phyloP scores from a whole-genome alignment of 306 rosid genomes.

The Corylus avellana region DNA sequence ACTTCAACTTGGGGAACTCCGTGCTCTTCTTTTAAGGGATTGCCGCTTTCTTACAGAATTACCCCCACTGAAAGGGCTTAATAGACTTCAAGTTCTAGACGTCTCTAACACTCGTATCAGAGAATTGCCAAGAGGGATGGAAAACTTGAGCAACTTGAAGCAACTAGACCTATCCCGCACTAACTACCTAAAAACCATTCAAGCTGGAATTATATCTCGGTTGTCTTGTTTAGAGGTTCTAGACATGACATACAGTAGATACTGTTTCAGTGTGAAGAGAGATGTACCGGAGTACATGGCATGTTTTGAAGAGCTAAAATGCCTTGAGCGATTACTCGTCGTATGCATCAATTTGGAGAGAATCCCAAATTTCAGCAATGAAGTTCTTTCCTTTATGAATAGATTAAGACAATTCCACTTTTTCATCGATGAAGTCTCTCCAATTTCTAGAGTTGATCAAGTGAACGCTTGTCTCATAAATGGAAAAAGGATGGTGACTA shows the following conservation, averaged over 20 bases:
- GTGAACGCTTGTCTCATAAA: too few relatives aligned
- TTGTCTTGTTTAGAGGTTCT: slow-evolving; percentile 22
- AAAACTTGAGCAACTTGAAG: slow-evolving; percentile 16
- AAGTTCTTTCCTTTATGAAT: background rate
- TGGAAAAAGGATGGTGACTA: slow-evolving; percentile 5
- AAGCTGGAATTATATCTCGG: slow-evolving; percentile 9
- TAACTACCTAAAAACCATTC: slow-evolving; percentile 7
- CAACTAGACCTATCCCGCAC: slow-evolving; percentile 21
- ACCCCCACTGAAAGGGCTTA: slow-evolving; percentile 11
- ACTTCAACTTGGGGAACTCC: slow-evolving; percentile 9
- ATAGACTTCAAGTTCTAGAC: slow-evolving; percentile 22
- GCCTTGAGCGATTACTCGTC: slow-evolving; percentile 1
- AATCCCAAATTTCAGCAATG: slow-evolving; percentile 4
- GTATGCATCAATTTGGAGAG: slow-evolving; percentile 7
- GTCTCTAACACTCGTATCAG: slow-evolving; percentile 9
- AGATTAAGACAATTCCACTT: slow-evolving; percentile 20
- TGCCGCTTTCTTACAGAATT: too few relatives aligned
- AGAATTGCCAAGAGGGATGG: slow-evolving; percentile 20
- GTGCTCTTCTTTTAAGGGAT: slow-evolving; percentile 12
- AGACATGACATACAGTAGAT: slow-evolving; percentile 14
- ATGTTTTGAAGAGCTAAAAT: slow-evolving; percentile 21
- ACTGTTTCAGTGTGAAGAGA: background rate
- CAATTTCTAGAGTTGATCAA: too few relatives aligned
- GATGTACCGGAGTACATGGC: background rate
- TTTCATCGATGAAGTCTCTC: too few relatives aligned